Percentiles rank a stretch among this genome's conserved stretches.
phyloP scores from a whole-genome alignment of 192 early-diverging fungal species.

The Mortierella antarctica region DNA sequence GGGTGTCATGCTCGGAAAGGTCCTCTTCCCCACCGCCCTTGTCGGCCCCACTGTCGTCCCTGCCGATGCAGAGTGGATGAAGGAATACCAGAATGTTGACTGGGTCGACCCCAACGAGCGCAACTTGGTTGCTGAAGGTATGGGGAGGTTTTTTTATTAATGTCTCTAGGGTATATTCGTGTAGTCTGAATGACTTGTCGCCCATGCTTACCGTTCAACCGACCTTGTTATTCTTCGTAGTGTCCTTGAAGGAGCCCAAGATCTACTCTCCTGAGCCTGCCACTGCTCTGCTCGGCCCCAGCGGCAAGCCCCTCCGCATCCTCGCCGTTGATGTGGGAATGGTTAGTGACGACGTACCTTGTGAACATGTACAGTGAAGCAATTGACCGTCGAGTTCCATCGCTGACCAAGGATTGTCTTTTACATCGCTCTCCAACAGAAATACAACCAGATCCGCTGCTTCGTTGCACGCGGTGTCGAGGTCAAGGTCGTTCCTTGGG shows the following conservation, averaged over 20 bases:
- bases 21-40: constrained; percentile 81
- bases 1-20: constrained; percentile 92
- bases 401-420: background rate
- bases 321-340: constrained; percentile 98
- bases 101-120: constrained; percentile 94
- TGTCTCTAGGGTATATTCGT: background rate
- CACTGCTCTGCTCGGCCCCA: constrained; percentile 62
- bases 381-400: background rate
- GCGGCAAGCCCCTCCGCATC: constrained; percentile 83
- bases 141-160: background rate
- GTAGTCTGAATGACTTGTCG: no score
- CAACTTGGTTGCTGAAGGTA: constrained; percentile 91
- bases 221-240: constrained; percentile 44
- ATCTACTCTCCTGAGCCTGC: constrained; percentile 77
- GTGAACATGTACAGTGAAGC: background rate
- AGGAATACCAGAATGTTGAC: constrained; percentile 80
- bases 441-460: constrained; percentile 99
- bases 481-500: constrained; percentile 94
- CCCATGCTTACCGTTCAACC: background rate
- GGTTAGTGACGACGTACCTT: constrained; percentile 41
- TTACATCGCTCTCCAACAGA: constrained; percentile 49
- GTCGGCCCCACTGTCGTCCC: constrained; percentile 59
- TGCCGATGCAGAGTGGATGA: constrained; percentile 65
- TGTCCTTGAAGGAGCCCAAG: constrained; percentile 86
- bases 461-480: constrained; percentile 96